phyloP scores from a whole-genome alignment of 2,329 filamentous ascomycete genomes.

The Nemania bipapillata region DNA sequence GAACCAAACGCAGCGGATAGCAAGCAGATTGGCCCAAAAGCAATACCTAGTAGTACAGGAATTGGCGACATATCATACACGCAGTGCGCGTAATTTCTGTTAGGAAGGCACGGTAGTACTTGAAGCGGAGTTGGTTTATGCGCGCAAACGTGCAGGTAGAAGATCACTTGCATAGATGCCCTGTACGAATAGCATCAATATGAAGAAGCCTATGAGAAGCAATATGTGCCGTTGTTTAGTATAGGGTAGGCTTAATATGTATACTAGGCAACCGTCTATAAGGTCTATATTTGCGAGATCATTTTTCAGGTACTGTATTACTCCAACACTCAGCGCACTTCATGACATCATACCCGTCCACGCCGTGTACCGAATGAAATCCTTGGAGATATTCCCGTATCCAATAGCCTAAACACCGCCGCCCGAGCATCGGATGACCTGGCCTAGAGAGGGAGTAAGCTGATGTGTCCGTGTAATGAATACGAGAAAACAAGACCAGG shows the following conservation, averaged over 20 bases:
- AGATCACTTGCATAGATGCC: background rate
- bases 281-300: constrained; percentile 29
- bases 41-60: constrained; percentile 21
- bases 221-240: background rate
- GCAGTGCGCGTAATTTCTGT: constrained; percentile 20
- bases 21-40: background rate
- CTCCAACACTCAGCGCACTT: background rate
- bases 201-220: background rate
- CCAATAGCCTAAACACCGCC: constrained; percentile 46
- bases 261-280: constrained; percentile 22
- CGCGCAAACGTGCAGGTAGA: background rate
- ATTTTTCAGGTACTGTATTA: constrained; percentile 15
- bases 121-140: background rate
- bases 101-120: constrained; percentile 12
- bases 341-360: background rate
- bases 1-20: background rate
- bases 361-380: constrained; percentile 13
- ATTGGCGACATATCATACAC: constrained; percentile 6
- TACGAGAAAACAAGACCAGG: constrained; percentile 3
- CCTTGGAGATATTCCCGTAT: background rate
- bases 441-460: constrained; percentile 43
- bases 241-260: constrained; percentile 14
- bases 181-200: background rate
- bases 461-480: constrained; percentile 3
- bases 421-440: constrained; percentile 52